A percentile compares a stretch with the other conserved stretches of the same genome.
phyloP scores from a whole-genome alignment of 192 early-diverging fungal species.

The Umbelopsis sp. region DNA sequence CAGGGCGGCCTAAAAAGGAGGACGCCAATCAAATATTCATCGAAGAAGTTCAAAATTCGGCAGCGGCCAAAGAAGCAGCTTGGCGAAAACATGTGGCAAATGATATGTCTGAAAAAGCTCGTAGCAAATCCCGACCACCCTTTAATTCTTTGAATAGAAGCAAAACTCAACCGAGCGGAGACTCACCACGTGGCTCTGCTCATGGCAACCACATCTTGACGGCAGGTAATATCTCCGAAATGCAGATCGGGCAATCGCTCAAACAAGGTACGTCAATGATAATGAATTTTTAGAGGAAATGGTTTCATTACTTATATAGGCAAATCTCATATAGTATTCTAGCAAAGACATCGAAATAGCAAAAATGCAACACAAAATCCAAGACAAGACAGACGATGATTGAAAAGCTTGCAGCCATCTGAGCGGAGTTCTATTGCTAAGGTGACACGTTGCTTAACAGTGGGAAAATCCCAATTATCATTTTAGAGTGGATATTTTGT shows the following conservation, averaged over 20 bases:
- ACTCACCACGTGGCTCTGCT: constrained; percentile 10
- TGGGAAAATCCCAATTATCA: constrained; percentile 15
- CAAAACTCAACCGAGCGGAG: not conserved
- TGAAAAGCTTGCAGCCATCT: not conserved
- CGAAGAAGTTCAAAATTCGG: constrained; percentile 14
- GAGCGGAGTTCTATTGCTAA: constrained; percentile 12
- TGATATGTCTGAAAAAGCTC: not conserved
- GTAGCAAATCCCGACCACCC: not conserved
- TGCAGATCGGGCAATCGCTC: constrained; percentile 13
- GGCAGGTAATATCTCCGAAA: not conserved
- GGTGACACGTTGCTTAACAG: constrained; percentile 9
- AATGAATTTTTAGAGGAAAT: too few relatives aligned
- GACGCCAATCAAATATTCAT: not conserved
- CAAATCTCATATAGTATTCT: too few relatives aligned
- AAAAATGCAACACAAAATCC: not conserved
- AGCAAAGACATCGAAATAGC: too few relatives aligned
- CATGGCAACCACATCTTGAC: not conserved
- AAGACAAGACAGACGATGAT: not conserved
- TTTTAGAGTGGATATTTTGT: too few relatives aligned
- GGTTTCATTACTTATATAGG: too few relatives aligned
- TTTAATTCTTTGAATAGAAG: not conserved
- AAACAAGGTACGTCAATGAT: not conserved
- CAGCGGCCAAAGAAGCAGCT: constrained; percentile 13
- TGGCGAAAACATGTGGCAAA: constrained; percentile 3
- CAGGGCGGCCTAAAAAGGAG: not conserved